Percentiles rank a stretch among this genome's conserved stretches.
phyloP scores from a whole-genome alignment of 1,139 yeast species.

The Pneumocystis murina region DNA sequence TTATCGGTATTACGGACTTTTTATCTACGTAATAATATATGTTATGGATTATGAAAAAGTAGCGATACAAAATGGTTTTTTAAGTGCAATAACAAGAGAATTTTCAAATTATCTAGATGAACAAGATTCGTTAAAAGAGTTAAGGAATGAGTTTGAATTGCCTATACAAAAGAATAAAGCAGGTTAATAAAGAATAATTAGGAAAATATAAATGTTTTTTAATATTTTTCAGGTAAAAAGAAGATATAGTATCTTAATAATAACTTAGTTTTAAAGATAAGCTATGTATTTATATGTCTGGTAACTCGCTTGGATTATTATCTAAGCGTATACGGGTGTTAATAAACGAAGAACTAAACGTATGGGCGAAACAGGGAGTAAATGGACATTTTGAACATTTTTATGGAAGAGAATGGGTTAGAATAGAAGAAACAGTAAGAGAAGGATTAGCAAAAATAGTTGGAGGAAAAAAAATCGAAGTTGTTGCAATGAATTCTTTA shows the following conservation, averaged over 20 bases:
- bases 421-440: conserved; percentile 61
- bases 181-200: conserved; percentile 1
- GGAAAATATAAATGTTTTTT: not conserved
- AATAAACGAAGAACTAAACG: conserved; percentile 51
- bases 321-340: conserved; percentile 49
- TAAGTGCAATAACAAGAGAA: not conserved
- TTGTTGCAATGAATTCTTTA: conserved; percentile 75
- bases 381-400: conserved; percentile 56
- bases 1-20: no score
- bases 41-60: not conserved
- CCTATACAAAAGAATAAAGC: not conserved
- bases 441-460: conserved; percentile 58
- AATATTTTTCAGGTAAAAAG: conserved; percentile 4
- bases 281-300: conserved; percentile 51
- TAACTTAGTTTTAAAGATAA: not conserved
- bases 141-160: not conserved
- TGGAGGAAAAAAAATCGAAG: conserved; percentile 59
- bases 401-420: conserved; percentile 54
- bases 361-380: conserved; percentile 71
- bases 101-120: not conserved
- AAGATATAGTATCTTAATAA: not conserved
- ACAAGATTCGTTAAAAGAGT: not conserved
- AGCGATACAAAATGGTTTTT: not conserved
- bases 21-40: no score
- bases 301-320: conserved; percentile 84